Percentiles rank a stretch among this genome's conserved stretches.
Conservation (phyloP, 805 yeast genomes). For the Starmerella tilneyi region DNA sequence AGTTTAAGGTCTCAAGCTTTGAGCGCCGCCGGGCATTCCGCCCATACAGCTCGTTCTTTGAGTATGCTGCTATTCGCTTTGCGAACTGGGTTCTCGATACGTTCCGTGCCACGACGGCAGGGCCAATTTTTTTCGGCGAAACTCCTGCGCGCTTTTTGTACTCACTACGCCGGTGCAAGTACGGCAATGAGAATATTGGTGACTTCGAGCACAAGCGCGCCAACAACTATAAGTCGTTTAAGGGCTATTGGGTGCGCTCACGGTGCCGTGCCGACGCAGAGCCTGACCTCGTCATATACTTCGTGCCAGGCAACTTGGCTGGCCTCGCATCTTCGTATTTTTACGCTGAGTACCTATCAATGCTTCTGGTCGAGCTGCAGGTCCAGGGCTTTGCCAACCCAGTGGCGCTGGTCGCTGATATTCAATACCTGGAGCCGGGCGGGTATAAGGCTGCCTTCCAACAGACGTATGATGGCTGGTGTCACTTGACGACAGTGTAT, state of each 20-base stretch:
- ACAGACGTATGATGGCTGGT: conserved; percentile 31
- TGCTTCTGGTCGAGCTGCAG: conserved; percentile 36
- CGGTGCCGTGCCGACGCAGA: conserved; percentile 24
- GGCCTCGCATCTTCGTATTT: conserved; percentile 35
- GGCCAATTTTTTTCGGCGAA: conserved; percentile 25
- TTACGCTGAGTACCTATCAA: conserved; percentile 39
- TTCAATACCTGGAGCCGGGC: conserved; percentile 18
- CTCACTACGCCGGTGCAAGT: conserved; percentile 26
- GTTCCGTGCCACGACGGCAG: conserved; percentile 21
- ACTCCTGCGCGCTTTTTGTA: conserved; percentile 22
- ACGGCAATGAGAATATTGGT: conserved; percentile 29
- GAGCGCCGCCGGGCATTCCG: conserved; percentile 25
- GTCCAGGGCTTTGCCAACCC: conserved; percentile 45
- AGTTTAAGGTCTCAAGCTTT: conserved; percentile 24
- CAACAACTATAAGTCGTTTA: conserved; percentile 23
- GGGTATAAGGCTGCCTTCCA: conserved; percentile 25
- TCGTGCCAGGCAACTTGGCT: conserved; percentile 35
- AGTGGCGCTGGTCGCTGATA: conserved; percentile 34
- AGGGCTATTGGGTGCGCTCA: conserved; percentile 33
- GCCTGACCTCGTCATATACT: conserved; percentile 38
- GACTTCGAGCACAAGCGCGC: conserved; percentile 22
- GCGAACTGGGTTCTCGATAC: conserved; percentile 25
- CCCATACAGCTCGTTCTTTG: conserved; percentile 23
- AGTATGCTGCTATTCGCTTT: conserved; percentile 22
- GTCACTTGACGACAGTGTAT: conserved; percentile 23